These are phyloP conservation scores for Paramecium tetraurelia DNA, from an alignment of 73 alveolate species.

Conservation along the genomic window DNA sequence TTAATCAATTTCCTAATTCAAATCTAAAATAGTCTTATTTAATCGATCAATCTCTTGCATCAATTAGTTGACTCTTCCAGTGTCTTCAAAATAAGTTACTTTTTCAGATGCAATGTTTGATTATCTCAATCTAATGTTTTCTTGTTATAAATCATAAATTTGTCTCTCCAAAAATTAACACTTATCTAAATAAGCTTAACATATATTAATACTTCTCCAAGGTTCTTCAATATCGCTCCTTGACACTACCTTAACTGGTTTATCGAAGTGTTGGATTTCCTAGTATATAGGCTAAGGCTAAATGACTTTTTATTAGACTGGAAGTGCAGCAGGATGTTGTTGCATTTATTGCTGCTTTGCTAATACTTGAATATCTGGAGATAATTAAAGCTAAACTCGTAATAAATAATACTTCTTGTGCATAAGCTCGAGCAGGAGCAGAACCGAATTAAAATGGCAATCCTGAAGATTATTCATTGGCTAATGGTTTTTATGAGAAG, in stretches of 20 bases:
- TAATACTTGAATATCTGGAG: not conserved
- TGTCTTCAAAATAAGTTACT: not conserved
- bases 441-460: not conserved
- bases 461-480: not conserved
- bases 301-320: not conserved
- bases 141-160: slow-evolving; percentile 7
- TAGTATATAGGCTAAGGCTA: not conserved
- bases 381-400: not conserved
- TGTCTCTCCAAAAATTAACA: slow-evolving; percentile 2
- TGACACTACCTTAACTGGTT: slow-evolving; percentile 13
- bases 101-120: not conserved
- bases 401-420: not conserved
- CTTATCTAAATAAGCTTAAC: not conserved
- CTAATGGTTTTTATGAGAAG: not conserved
- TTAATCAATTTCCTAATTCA: slow-evolving; percentile 13
- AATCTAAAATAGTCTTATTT: not conserved
- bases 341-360: not conserved
- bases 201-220: slow-evolving; percentile 3
- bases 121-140: not conserved
- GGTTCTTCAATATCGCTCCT: slow-evolving; percentile 13
- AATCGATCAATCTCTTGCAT: not conserved
- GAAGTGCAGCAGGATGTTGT: not conserved
- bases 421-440: slow-evolving; percentile 12
- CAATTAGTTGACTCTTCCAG: slow-evolving; percentile 22
- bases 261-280: not conserved